Evolutionary conservation across 2,329 filamentous ascomycete genomes (phyloP).

Genomic region (Claviceps humidiphila): DNA sequence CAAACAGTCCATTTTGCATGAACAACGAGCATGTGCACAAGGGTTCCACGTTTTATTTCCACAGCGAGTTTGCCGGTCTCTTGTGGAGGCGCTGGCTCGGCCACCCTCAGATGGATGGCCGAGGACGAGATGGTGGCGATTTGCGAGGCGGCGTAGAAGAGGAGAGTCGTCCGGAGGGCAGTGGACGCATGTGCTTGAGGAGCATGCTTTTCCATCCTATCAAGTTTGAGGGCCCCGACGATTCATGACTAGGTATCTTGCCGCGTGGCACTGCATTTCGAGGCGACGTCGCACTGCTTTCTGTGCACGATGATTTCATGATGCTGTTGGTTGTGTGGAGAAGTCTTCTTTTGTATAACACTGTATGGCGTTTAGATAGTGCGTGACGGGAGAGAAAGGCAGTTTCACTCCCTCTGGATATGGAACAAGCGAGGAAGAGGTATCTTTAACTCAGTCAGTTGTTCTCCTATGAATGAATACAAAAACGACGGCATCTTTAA

Average conservation of each 20-base stretch:
- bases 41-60: slow-evolving; percentile 76
- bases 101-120: slow-evolving; percentile 39
- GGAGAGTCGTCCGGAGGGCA: slow-evolving; percentile 29
- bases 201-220: slow-evolving; percentile 74
- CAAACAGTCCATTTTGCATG: slow-evolving; percentile 52
- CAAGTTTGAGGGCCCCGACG: slow-evolving; percentile 45
- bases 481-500: no score
- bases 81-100: slow-evolving; percentile 69
- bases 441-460: no score
- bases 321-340: no score
- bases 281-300: no score
- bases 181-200: slow-evolving; percentile 63
- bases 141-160: slow-evolving; percentile 39
- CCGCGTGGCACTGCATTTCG: background rate
- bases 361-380: no score
- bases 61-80: slow-evolving; percentile 62
- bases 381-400: no score
- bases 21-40: slow-evolving; percentile 72
- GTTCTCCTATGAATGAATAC: no score
- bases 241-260: background rate
- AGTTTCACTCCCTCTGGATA: no score
- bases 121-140: slow-evolving; percentile 36
- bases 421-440: no score
- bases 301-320: no score
- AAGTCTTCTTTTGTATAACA: no score